Percentiles rank a stretch among this genome's conserved stretches.
Evolutionary conservation across 768 basidiomycete species (phyloP).

Genomic region (Termitomyces sp.): DNA sequence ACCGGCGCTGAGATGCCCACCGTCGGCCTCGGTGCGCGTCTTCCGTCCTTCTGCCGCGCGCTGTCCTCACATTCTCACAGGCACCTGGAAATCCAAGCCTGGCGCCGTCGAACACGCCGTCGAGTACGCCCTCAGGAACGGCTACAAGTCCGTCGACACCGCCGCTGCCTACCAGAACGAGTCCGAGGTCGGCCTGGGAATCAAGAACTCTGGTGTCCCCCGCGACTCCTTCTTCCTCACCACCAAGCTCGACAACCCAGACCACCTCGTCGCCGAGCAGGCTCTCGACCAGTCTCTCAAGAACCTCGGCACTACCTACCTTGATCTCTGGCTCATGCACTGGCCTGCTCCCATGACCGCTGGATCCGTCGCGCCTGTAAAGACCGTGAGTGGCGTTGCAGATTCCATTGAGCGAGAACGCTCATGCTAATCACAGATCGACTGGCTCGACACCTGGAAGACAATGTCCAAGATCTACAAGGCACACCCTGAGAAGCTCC

Average conservation of each 20-base stretch:
- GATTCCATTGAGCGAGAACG: not conserved
- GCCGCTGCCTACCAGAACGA: constrained; percentile 74
- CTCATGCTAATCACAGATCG: constrained; percentile 24
- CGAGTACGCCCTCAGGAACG: constrained; percentile 64
- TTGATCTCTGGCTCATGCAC: constrained; percentile 84
- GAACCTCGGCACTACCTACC: constrained; percentile 67
- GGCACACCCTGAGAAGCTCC: constrained; percentile 66
- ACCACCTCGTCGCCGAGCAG: constrained; percentile 55
- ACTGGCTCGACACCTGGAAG: constrained; percentile 80
- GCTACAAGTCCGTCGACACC: constrained; percentile 74
- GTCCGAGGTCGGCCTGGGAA: constrained; percentile 77
- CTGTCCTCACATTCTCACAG: constrained; percentile 24
- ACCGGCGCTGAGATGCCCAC: constrained; percentile 77
- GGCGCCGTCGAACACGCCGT: constrained; percentile 75
- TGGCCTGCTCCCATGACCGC: constrained; percentile 77
- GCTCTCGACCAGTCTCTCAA: constrained; percentile 70
- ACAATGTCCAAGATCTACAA: constrained; percentile 67
- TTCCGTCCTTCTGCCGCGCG: not conserved
- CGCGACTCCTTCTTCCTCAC: constrained; percentile 79
- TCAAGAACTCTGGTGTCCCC: constrained; percentile 69
- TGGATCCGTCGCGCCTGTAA: constrained; percentile 49
- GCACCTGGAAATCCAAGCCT: constrained; percentile 77
- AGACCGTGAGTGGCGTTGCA: constrained; percentile 25
- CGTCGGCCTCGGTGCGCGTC: constrained; percentile 55
- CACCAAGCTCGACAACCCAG: constrained; percentile 64